phyloP scores from a whole-genome alignment of 164 flowering plant genomes.

The Aristolochia contorta region DNA sequence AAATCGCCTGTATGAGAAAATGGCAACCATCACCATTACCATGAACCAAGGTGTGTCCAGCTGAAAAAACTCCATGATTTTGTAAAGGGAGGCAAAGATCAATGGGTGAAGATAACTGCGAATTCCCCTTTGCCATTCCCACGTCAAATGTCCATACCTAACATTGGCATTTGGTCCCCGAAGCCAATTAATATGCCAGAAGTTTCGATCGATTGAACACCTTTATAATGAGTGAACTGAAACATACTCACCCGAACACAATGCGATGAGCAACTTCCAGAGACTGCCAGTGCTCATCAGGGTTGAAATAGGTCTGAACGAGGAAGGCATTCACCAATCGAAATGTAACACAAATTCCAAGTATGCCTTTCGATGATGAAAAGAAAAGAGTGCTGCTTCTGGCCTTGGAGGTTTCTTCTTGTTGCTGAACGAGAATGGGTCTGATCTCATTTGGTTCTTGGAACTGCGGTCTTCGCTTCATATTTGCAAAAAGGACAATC shows the following conservation, averaged over 20 bases:
- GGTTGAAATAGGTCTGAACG: slow-evolving; percentile 88
- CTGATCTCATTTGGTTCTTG: no score
- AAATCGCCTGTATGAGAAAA: background rate
- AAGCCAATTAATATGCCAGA: background rate
- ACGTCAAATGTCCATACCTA: slow-evolving; percentile 93
- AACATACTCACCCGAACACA: slow-evolving; percentile 53
- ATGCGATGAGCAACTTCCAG: slow-evolving; percentile 83
- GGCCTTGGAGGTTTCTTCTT: background rate
- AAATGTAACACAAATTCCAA: slow-evolving; percentile 42
- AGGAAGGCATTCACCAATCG: slow-evolving; percentile 54
- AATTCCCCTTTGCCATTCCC: slow-evolving; percentile 94
- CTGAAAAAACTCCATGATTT: slow-evolving; percentile 43
- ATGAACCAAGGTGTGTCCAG: slow-evolving; percentile 80
- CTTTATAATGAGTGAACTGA: no score
- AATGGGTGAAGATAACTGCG: slow-evolving; percentile 88
- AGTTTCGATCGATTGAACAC: no score
- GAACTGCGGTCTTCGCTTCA: no score
- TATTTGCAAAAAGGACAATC: no score
- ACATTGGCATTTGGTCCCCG: background rate
- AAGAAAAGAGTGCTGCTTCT: slow-evolving; percentile 6
- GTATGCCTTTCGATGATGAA: slow-evolving; percentile 29
- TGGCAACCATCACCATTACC: slow-evolving; percentile 29
- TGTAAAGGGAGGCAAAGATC: slow-evolving; percentile 70
- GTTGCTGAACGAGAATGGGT: background rate
- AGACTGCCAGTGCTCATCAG: slow-evolving; percentile 99